These are phyloP conservation scores for Cephalotrichum gorgonifer DNA, from an alignment of 2,329 filamentous ascomycete species.

Conservation along the genomic window DNA sequence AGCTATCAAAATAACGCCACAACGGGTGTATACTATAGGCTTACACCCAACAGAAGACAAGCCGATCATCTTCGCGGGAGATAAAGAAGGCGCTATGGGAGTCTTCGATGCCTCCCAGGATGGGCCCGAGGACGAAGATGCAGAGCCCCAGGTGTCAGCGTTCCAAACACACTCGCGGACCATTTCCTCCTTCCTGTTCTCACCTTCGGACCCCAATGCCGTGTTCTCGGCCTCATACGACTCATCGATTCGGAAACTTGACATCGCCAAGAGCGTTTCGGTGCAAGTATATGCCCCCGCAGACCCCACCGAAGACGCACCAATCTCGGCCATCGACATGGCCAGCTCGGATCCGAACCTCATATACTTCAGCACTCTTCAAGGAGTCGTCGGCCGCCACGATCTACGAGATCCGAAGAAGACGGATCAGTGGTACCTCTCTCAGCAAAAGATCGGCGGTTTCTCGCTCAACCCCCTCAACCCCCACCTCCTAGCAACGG, in stretches of 20 bases:
- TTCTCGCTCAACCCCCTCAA: constrained; percentile 75
- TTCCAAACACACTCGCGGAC: constrained; percentile 87
- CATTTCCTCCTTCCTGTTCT: constrained; percentile 75
- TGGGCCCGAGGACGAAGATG: constrained; percentile 57
- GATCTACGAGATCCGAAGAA: constrained; percentile 61
- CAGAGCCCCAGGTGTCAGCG: constrained; percentile 69
- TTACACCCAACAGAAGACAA: constrained; percentile 86
- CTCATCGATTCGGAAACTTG: constrained; percentile 78
- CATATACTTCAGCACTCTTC: constrained; percentile 79
- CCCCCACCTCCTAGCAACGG: constrained; percentile 77
- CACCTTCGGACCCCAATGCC: constrained; percentile 59
- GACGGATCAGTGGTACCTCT: constrained; percentile 54
- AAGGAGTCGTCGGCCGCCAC: constrained; percentile 70
- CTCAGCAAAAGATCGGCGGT: constrained; percentile 91
- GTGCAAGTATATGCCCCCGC: constrained; percentile 71
- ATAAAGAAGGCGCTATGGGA: constrained; percentile 85
- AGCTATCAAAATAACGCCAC: constrained; percentile 88
- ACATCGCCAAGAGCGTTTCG: constrained; percentile 70
- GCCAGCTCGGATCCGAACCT: constrained; percentile 57
- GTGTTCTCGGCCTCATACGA: constrained; percentile 88
- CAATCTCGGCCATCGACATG: constrained; percentile 79
- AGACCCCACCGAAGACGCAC: constrained; percentile 59
- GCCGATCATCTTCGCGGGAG: constrained; percentile 81
- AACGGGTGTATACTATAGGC: constrained; percentile 74
- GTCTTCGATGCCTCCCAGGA: constrained; percentile 79